Base-by-base conservation (phyloP, 2,329 filamentous ascomycete species). In the Hymenoscyphus repandus region DNA sequence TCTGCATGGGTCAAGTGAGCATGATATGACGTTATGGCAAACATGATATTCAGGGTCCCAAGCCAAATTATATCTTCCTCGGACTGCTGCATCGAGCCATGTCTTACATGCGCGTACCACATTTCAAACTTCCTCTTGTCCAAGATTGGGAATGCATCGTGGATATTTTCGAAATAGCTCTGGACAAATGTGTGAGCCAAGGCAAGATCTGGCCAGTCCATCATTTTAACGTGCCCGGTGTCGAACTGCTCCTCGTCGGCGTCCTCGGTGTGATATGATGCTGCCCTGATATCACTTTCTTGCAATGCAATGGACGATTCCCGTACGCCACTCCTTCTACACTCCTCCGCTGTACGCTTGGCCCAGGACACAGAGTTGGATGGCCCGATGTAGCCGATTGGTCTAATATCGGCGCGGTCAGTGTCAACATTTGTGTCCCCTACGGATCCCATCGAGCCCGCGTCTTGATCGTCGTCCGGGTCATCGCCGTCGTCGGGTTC, bases 381-480 rank as follows among this genome's bases (percentile, higher is more conserved):
- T 40, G 58, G 62, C 1, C 60, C 60, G 30, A 62, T 33, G 43
- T 59, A 52, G 11, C 59, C 60, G 3, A 49, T 59, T 10, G 56
- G 52, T 40, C 56, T 40, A 1, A 47, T 61, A 15, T 60, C 56
- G 20, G 60, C 58, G 38, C 41, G 55, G 47, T 63, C 59, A 3
- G 49, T 51, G 42, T 63, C 59, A 4, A 58, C 38, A 45, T 58
- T 50, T 27, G 56, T 51, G n/a, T 49, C 54, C 49, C 62, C 61
- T 2, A 60, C 13, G 17, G 61, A 60, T 4, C 56, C 56, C n/a
- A 56, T 63, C 2, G 61, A 63, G n/a, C 58, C 61, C 5, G 56
- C 44, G n/a, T 63, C 58, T 13, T 48, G 51, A 40, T 56, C 55
- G 11, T 50, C 72, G 2, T 54, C 48, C n/a, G 52, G 41, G 10